phyloP scores from a whole-genome alignment of 257 asterid genomes.

The Petunia secreta region DNA sequence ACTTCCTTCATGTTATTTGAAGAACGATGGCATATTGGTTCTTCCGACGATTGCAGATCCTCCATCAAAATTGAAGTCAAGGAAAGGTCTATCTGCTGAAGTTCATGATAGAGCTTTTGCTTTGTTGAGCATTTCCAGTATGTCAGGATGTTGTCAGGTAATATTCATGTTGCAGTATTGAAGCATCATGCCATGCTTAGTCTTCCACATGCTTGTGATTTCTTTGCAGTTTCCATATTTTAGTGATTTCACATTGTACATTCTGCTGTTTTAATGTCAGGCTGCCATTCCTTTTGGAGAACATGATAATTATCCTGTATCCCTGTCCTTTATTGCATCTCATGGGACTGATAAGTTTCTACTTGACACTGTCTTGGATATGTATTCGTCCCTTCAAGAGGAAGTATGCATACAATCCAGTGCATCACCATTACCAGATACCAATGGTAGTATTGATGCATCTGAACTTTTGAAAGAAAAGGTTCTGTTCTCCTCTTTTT shows the following conservation, averaged over 20 bases:
- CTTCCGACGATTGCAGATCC: constrained; percentile 84
- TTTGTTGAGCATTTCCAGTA: constrained; percentile 69
- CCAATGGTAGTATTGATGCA: constrained; percentile 65
- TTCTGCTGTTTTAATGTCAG: constrained; percentile 40
- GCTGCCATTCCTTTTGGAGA: constrained; percentile 79
- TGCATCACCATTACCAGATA: constrained; percentile 53
- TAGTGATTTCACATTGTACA: constrained; percentile 20
- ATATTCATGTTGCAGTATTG: constrained; percentile 17
- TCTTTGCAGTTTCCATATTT: neutral
- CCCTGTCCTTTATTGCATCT: constrained; percentile 79
- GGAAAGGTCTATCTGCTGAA: constrained; percentile 51
- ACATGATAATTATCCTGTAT: constrained; percentile 65
- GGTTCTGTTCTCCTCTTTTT: constrained; percentile 45
- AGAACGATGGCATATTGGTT: constrained; percentile 81
- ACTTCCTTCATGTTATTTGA: constrained; percentile 28
- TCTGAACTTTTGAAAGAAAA: constrained; percentile 90
- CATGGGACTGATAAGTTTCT: constrained; percentile 87
- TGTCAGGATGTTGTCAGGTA: constrained; percentile 96
- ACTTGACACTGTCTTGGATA: constrained; percentile 86
- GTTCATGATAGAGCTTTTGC: constrained; percentile 59
- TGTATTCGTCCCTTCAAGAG: constrained; percentile 78
- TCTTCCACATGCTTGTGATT: neutral
- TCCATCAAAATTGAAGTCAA: constrained; percentile 60
- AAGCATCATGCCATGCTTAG: constrained; percentile 7
- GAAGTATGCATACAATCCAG: constrained; percentile 49